Base-by-base conservation (phyloP, 73 alveolate species). In the Stentor roeselii region DNA sequence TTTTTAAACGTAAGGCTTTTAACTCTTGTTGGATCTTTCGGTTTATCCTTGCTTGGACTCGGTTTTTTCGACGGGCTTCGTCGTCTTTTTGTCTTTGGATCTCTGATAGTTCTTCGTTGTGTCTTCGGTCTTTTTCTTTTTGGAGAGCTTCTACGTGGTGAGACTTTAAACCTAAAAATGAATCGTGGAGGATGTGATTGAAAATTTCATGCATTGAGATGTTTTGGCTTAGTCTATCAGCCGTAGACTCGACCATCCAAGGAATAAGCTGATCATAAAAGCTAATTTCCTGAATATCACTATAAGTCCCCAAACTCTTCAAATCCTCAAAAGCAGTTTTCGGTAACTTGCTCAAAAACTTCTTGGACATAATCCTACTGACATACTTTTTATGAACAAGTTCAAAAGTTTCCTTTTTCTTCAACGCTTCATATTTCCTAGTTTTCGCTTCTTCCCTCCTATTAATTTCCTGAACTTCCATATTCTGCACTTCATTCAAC, bases 401-500 rank as follows among this genome's bases (percentile, higher is more conserved):
- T 14, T 36, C 58, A 61, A 85, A 85, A 3, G 88, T 31, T 82
- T 89, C 87, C 61, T 83, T 89, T 40, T 82, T 86, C 31, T 88
- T 93, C 42, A 88, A 50, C 42, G 83, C 86, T 35, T 82, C 82
- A 37, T 41, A 36, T 83, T 83, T 92, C 60, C 94, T 80, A 32
- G 90, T 82, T 41, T 89, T 93, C 27, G 89, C 58, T 84, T 95
- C 99, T 78, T 93, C 95, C 82, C 92, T 92, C 78, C 89, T 91
- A 58, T 97, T 78, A 14, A 86, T 80, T 60, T 94, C 97, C 42
- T 90, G 94, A 40, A 90, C 87, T 86, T 95, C 98, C 83, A 91
- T 87, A 86, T 97, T 86, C 85, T 94, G 94, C 31, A 93, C 99
- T 85, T 95, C 98, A 78, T 90, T 78, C 59, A 92, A 93, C 85